A percentile compares a stretch with the other conserved stretches of the same genome.
phyloP scores from a whole-genome alignment of 164 flowering plant genomes.

The Piper betle region DNA sequence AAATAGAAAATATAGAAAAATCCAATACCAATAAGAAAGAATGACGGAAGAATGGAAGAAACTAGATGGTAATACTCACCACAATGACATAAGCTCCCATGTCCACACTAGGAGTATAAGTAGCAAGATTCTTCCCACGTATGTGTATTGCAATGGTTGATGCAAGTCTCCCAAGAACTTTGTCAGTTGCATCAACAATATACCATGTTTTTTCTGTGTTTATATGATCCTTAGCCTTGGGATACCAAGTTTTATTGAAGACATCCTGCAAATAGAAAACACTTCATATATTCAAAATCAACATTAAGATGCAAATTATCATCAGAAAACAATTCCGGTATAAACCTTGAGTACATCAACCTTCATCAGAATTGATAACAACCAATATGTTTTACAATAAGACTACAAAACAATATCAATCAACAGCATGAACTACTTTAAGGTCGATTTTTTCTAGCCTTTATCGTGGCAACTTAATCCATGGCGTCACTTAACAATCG shows the following conservation, averaged over 20 bases:
- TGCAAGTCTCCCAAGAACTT: conserved; percentile 84
- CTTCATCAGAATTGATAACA: too few species aligned
- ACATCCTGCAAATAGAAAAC: conserved; percentile 47
- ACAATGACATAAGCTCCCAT: conserved; percentile 97
- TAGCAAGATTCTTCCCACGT: conserved; percentile 81
- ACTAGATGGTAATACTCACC: conserved; percentile 55
- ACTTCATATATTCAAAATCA: too few species aligned
- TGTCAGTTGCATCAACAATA: conserved; percentile 91
- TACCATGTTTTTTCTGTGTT: conserved; percentile 81
- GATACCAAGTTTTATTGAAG: conserved; percentile 96
- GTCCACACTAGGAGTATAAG: conserved; percentile 96
- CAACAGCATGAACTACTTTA: too few species aligned
- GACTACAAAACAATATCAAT: too few species aligned
- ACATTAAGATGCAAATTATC: too few species aligned
- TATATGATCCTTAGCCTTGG: conserved; percentile 79
- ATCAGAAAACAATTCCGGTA: too few species aligned
- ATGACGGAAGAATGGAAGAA: not conserved
- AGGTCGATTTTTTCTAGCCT: too few species aligned
- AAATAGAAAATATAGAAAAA: too few species aligned
- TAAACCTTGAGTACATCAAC: too few species aligned
- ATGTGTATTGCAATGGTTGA: conserved; percentile 80
- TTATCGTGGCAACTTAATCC: too few species aligned
- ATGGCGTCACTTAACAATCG: too few species aligned
- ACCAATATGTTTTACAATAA: too few species aligned
- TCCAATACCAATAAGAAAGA: not conserved